Evolutionary conservation across 1,139 yeast species (phyloP), one percentile per base, ranked within the genome.

Genomic region (Nakaseomyces nivariensis): DNA sequence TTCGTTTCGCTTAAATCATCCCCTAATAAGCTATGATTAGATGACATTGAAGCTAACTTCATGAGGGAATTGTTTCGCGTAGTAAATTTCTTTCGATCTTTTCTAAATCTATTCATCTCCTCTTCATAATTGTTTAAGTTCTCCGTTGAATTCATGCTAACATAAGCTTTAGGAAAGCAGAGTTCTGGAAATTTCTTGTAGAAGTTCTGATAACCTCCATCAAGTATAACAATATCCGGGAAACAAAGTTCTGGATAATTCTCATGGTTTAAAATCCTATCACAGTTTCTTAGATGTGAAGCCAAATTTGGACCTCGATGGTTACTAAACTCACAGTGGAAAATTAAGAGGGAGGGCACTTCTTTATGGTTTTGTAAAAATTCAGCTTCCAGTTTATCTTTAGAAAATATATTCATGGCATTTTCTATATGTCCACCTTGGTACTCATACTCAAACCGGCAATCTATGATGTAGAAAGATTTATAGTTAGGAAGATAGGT

Each of bases 301-400:
- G 97, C 97, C 85, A 92, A 81, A 47, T 85, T 73, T 3, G 98
- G 98, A 9, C 97, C 96, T 52, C 98, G 76, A 64, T 85, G 88
- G 2, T 95, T 80, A 47, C 95, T 84, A 64, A 88, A 90, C 67
- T 92, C 98, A 69, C 98, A 92, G 67, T 92, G 97, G 70, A 92
- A 90, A 11, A 94, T 75, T 22, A 90, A 67, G 51, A 92, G 68
- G 24, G 69, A 67, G 47, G 75, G 70, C 40, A 34, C 50, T 37
- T 29, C 51, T 42, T 25, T 27, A 9, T 34, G 22, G 31, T 53
- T 49, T 33, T 58, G 51, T 36, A 57, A 49, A 41, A 59, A 50
- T 51, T 56, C 55, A 29, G 46, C 52, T 49, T 54, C 62, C 47
- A 92, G 70, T 48, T 78, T 82, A 51, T 78, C 78, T 57, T 85